phyloP scores from a whole-genome alignment of 2,329 filamentous ascomycete species.

The Aspergillus latus region DNA sequence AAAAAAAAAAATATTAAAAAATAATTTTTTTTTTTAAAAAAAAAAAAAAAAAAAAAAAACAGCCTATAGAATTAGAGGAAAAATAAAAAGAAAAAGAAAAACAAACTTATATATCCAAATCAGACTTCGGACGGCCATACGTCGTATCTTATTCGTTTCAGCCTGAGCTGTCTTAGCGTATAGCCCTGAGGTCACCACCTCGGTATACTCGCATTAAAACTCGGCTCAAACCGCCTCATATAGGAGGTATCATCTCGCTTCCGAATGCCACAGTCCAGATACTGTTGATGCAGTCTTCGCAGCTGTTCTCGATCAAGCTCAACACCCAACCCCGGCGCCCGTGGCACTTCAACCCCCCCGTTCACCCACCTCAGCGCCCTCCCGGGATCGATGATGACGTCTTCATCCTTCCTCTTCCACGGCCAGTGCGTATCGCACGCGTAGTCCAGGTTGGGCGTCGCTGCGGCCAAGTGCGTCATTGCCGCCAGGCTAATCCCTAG shows the following conservation, averaged over 20 bases:
- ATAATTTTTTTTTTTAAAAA: no score
- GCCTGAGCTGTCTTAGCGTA: no score
- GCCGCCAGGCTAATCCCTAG: conserved; percentile 46
- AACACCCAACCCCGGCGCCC: conserved; percentile 37
- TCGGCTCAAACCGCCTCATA: conserved; percentile 7
- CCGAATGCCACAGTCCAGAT: conserved; percentile 37
- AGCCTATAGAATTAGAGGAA: no score
- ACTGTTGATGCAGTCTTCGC: conserved; percentile 37
- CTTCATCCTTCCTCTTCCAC: conserved; percentile 47
- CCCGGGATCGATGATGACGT: conserved; percentile 37
- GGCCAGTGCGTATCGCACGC: conserved; percentile 50
- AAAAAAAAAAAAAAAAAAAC: no score
- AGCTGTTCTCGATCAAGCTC: conserved; percentile 42
- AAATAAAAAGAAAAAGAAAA: no score
- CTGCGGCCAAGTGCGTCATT: conserved; percentile 47
- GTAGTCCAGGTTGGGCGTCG: conserved; percentile 45
- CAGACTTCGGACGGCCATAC: no score
- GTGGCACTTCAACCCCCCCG: conserved; percentile 39
- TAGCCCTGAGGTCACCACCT: background rate
- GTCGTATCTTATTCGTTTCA: no score
- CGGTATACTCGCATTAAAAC: conserved; percentile 1
- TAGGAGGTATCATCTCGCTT: conserved; percentile 7
- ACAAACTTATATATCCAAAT: no score
- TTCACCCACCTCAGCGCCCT: conserved; percentile 40
- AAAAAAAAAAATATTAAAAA: no score